Percentiles rank a stretch among this genome's conserved stretches.
Conservation (phyloP, 2,329 filamentous ascomycete species). For the Metarhizium album region DNA sequence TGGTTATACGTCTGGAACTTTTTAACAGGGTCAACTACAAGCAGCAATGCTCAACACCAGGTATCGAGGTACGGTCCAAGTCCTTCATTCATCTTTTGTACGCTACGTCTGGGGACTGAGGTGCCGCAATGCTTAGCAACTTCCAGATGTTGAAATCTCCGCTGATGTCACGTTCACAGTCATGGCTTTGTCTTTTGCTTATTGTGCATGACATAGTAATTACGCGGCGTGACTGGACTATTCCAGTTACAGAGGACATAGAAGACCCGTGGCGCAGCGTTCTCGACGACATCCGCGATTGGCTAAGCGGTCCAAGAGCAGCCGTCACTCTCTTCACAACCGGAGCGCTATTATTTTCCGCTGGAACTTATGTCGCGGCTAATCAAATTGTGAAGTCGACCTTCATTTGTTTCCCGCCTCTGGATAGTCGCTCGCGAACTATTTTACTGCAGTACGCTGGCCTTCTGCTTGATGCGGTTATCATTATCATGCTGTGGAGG, state of each 20-base stretch:
- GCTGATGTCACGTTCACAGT: constrained; percentile 18
- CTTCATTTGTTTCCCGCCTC: constrained; percentile 36
- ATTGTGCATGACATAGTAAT: constrained; percentile 34
- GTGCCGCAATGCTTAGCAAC: background rate
- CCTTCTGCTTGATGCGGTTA: constrained; percentile 33
- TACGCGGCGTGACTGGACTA: constrained; percentile 19
- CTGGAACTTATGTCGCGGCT: constrained; percentile 30
- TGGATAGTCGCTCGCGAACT: constrained; percentile 27
- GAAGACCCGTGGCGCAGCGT: constrained; percentile 39
- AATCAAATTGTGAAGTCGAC: constrained; percentile 33
- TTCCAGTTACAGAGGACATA: constrained; percentile 20
- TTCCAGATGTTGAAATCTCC: background rate
- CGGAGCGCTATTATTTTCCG: constrained; percentile 28
- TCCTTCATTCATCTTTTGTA: background rate
- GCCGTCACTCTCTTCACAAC: constrained; percentile 24
- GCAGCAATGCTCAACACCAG: constrained; percentile 39
- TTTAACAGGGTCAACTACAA: constrained; percentile 34
- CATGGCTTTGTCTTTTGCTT: constrained; percentile 35
- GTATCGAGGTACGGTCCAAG: constrained; percentile 31
- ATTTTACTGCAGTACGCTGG: constrained; percentile 32
- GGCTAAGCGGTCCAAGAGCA: constrained; percentile 32
- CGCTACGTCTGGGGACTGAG: background rate
- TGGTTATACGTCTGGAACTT: constrained; percentile 37
- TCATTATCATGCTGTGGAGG: constrained; percentile 39
- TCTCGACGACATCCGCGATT: constrained; percentile 36